Evolutionary conservation across 805 yeast genomes (phyloP), one percentile per base, ranked within the genome.

Genomic region (Maudiozyma saulgeensis): DNA sequence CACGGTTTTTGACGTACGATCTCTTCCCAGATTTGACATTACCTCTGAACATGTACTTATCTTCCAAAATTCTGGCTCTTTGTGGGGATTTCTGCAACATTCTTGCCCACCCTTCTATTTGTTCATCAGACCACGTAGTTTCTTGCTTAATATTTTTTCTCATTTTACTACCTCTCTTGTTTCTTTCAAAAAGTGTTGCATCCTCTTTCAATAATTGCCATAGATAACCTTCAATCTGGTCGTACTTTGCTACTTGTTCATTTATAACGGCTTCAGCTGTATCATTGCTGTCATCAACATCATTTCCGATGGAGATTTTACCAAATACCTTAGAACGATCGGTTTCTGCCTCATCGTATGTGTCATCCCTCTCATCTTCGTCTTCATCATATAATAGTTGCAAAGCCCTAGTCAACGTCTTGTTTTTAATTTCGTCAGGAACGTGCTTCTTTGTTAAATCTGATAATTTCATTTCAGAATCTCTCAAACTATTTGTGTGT

Each of bases 61-160:
- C 83, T 57, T 86, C 95, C 49, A 86, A 62, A 2, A 79, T 51
- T 56, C 77, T 76, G 54, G 77, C 82, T 49, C 85, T 72, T 42
- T 72, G 71, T 0, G 93, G 88, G 41, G 81, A 77, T 57, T 77
- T 78, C 46, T 78, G 74, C 18, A 89, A 62, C 84, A 85, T 84
- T 49, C 84, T 69, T 1, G 84, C 83, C 97, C 97, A 91, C 0
- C 96, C 96, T 71, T 90, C 96, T 44, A 91, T 79, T 62, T 87
- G 96, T 60, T 88, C 96, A 64, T 89, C 90, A 0, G 89, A 72
- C 96, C 95, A 88, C 0, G 72, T 71, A 0, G 82, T 76, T 38
- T 72, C 70, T 6, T 63, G 56, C 53, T 74, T 78, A 61, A 87
- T 68, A 25, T 73, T 74, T 32, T 69, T 66, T 47, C 96, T 71